phyloP scores from a whole-genome alignment of 805 yeast genomes.

The Candida ficus region DNA sequence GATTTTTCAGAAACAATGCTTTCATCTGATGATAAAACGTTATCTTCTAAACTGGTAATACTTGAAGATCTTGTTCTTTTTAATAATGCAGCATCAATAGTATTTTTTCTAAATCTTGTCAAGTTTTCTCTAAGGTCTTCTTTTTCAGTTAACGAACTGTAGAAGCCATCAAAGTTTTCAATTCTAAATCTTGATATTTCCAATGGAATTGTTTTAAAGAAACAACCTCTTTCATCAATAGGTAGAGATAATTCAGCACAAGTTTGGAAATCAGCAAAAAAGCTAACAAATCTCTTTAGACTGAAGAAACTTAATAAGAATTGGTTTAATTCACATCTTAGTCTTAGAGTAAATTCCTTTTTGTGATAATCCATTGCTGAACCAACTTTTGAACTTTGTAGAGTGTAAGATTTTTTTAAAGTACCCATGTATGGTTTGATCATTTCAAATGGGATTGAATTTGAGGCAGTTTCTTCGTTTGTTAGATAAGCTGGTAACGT shows the following conservation, averaged over 20 bases:
- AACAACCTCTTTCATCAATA: slow-evolving; percentile 3
- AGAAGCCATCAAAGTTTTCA: slow-evolving; percentile 5
- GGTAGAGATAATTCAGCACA: slow-evolving; percentile 6
- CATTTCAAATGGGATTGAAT: neutral
- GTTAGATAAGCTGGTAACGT: too few species aligned
- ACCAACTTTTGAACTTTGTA: slow-evolving; percentile 6
- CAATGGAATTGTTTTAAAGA: slow-evolving; percentile 1
- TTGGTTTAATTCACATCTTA: slow-evolving; percentile 8
- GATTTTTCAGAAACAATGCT: neutral
- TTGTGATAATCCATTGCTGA: slow-evolving; percentile 9
- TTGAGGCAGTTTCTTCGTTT: too few species aligned
- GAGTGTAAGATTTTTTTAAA: slow-evolving; percentile 3
- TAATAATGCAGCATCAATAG: slow-evolving; percentile 1
- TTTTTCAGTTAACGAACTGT: neutral
- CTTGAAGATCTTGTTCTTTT: neutral
- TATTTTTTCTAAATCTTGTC: slow-evolving; percentile 3
- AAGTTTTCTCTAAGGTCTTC: neutral
- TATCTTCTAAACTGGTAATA: neutral
- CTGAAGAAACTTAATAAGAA: slow-evolving; percentile 4
- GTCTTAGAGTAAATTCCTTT: slow-evolving; percentile 5
- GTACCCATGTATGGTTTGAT: slow-evolving; percentile 5
- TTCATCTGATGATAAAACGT: too few species aligned
- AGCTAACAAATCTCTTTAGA: neutral
- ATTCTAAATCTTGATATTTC: slow-evolving; percentile 8
- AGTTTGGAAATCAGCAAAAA: slow-evolving; percentile 1